These are phyloP conservation scores for Leishmania turanica DNA, from an alignment of 208 protist species.

Conservation along the genomic window DNA sequence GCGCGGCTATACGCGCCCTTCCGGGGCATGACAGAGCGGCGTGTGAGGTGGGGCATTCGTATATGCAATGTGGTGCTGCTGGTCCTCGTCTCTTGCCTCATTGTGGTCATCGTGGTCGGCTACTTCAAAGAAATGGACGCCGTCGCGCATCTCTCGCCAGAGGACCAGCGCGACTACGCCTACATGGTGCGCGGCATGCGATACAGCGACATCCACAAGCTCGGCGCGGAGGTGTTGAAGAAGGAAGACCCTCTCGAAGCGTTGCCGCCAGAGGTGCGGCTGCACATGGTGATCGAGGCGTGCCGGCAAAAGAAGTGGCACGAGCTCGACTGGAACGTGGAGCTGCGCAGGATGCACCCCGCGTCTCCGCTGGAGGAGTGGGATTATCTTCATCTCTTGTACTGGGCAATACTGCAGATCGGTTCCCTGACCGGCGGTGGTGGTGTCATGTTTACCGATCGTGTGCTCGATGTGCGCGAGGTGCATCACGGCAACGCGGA, in stretches of 20 bases:
- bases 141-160: conserved; percentile 45
- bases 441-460: conserved; percentile 51
- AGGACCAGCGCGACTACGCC: conserved; percentile 70
- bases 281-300: conserved; percentile 66
- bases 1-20: conserved; percentile 51
- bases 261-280: conserved; percentile 53
- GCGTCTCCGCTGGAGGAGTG: conserved; percentile 38
- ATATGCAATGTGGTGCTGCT: conserved; percentile 30
- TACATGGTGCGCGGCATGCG: conserved; percentile 74
- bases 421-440: conserved; percentile 46
- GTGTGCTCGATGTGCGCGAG: conserved; percentile 36
- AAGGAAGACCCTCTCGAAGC: conserved; percentile 73
- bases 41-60: conserved; percentile 49
- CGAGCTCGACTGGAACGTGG: conserved; percentile 60
- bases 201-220: conserved; percentile 61
- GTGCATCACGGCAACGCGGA: conserved; percentile 11
- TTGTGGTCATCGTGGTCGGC: conserved; percentile 26
- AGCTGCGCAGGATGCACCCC: conserved; percentile 55
- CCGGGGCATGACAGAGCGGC: conserved; percentile 46
- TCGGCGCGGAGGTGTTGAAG: conserved; percentile 48
- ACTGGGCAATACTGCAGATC: conserved; percentile 61
- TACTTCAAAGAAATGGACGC: conserved; percentile 64
- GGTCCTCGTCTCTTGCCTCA: conserved; percentile 2
- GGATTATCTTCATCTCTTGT: conserved; percentile 63
- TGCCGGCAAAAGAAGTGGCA: conserved; percentile 55